These are phyloP conservation scores for Komagataella kurtzmanii DNA, from an alignment of 805 yeast species.

Conservation along the genomic window DNA sequence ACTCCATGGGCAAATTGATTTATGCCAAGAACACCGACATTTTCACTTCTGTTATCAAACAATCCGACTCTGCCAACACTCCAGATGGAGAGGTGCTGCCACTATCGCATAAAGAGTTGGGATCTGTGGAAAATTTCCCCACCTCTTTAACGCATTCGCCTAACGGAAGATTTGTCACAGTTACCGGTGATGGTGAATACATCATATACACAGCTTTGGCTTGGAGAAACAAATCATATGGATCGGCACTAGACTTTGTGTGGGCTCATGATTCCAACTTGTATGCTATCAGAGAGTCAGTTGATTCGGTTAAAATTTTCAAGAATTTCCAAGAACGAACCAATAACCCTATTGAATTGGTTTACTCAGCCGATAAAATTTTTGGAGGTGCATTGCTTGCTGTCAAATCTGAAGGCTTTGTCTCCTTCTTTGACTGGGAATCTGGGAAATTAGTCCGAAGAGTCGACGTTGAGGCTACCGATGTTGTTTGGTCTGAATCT, in stretches of 20 bases:
- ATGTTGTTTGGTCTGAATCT: constrained; percentile 84
- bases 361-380: constrained; percentile 65
- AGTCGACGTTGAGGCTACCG: constrained; percentile 75
- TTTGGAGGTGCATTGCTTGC: constrained; percentile 86
- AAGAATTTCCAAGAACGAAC: constrained; percentile 77
- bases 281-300: constrained; percentile 70
- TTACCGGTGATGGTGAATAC: constrained; percentile 96
- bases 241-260: constrained; percentile 78
- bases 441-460: constrained; percentile 72
- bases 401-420: constrained; percentile 70
- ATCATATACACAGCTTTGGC: constrained; percentile 93
- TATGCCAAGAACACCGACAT: constrained; percentile 90
- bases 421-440: constrained; percentile 92
- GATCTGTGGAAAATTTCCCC: constrained; percentile 90
- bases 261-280: constrained; percentile 90
- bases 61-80: constrained; percentile 42
- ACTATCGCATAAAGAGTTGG: constrained; percentile 78
- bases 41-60: constrained; percentile 66
- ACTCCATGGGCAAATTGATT: constrained; percentile 79
- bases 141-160: constrained; percentile 83
- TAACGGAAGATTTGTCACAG: constrained; percentile 93
- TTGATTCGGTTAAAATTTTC: constrained; percentile 52
- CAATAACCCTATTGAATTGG: constrained; percentile 47
- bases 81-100: constrained; percentile 76
- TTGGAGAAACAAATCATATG: constrained; percentile 94